phyloP scores from a whole-genome alignment of 2,329 filamentous ascomycete species.

The Coniochaeta ligniaria region DNA sequence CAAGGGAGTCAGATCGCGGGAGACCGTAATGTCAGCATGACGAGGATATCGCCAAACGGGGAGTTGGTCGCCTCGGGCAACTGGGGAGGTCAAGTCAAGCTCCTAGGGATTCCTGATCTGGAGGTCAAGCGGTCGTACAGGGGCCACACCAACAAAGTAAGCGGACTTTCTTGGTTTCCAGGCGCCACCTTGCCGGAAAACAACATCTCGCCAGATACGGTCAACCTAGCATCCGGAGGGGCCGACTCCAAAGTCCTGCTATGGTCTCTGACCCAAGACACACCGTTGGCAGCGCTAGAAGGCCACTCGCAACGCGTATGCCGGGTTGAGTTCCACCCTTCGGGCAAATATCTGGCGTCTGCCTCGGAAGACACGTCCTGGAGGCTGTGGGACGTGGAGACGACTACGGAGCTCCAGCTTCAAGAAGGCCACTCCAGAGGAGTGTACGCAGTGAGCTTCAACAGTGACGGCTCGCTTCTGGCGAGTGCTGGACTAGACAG shows the following conservation, averaged over 20 bases:
- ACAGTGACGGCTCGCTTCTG: slow-evolving; percentile 80
- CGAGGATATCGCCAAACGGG: slow-evolving; percentile 80
- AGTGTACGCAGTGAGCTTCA: slow-evolving; percentile 86
- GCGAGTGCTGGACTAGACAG: slow-evolving; percentile 92
- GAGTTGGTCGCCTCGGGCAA: slow-evolving; percentile 82
- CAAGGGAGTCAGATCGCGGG: slow-evolving; percentile 91
- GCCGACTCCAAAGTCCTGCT: slow-evolving; percentile 83
- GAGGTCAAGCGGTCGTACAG: slow-evolving; percentile 69
- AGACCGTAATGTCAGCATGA: slow-evolving; percentile 85
- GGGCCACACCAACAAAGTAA: slow-evolving; percentile 83
- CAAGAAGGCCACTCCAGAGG: slow-evolving; percentile 95
- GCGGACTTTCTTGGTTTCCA: slow-evolving; percentile 86
- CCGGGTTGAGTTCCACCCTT: slow-evolving; percentile 90
- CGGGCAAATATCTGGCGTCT: slow-evolving; percentile 80
- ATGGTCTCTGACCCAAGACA: slow-evolving; percentile 84
- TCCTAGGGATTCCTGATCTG: slow-evolving; percentile 77
- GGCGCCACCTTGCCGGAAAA: slow-evolving; percentile 66
- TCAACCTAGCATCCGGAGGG: slow-evolving; percentile 87
- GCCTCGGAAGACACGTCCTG: slow-evolving; percentile 96
- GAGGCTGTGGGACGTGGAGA: slow-evolving; percentile 91
- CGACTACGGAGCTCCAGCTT: slow-evolving; percentile 72
- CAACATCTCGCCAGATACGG: slow-evolving; percentile 62
- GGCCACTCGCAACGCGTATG: slow-evolving; percentile 86
- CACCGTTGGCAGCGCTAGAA: slow-evolving; percentile 71
- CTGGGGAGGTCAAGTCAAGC: slow-evolving; percentile 83